These are phyloP conservation scores for Camillea tinctor DNA, from an alignment of 2,329 filamentous ascomycete species.

Conservation along the genomic window DNA sequence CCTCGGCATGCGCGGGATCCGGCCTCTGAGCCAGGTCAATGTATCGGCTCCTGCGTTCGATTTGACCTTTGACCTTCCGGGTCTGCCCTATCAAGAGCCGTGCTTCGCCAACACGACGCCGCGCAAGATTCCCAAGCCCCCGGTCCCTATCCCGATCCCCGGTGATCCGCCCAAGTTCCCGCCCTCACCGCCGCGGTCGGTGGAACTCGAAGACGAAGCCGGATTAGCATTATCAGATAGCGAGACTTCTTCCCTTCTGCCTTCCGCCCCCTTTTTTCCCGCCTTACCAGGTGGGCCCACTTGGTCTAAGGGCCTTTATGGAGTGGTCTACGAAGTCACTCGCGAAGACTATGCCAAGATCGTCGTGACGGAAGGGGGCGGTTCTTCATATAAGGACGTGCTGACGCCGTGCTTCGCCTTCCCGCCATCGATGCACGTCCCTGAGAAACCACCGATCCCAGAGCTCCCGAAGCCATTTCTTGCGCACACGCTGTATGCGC, in stretches of 20 bases:
- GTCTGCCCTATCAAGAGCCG: constrained; percentile 82
- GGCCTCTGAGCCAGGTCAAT: constrained; percentile 75
- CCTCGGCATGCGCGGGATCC: constrained; percentile 72
- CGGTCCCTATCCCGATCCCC: constrained; percentile 20
- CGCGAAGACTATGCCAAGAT: constrained; percentile 78
- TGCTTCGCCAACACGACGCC: constrained; percentile 83
- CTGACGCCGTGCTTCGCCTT: constrained; percentile 75
- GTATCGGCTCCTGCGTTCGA: constrained; percentile 76
- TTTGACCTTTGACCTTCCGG: constrained; percentile 82
- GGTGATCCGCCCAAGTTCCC: constrained; percentile 30
- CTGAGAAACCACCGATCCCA: constrained; percentile 57
- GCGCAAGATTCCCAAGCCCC: constrained; percentile 50
- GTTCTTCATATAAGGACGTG: constrained; percentile 80
- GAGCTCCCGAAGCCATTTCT: constrained; percentile 64
- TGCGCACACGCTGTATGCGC: constrained; percentile 81
- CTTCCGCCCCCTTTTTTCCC: constrained; percentile 16
- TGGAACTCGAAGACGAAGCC: background rate
- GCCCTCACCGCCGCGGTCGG: constrained; percentile 22
- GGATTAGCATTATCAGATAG: background rate
- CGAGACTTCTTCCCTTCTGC: background rate
- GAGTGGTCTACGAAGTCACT: constrained; percentile 95
- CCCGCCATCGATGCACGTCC: constrained; percentile 56
- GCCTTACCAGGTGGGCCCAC: constrained; percentile 40
- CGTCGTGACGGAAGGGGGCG: constrained; percentile 86
- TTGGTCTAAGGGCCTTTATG: constrained; percentile 83